Base-by-base conservation (phyloP, 2,329 filamentous ascomycete species). In the Scopulariopsis brevicaulis region DNA sequence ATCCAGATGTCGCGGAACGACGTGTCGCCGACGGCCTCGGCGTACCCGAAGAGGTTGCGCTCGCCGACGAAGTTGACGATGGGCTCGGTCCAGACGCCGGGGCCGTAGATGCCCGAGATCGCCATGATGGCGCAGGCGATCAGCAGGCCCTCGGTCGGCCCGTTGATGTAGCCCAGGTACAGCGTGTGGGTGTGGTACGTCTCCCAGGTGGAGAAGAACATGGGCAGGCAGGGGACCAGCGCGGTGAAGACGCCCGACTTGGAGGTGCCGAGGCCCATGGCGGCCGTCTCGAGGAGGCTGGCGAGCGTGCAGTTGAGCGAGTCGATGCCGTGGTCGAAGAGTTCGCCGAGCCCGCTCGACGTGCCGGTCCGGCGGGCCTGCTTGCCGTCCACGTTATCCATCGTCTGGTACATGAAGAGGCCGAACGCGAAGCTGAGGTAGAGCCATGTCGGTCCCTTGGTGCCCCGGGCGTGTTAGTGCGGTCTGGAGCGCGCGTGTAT, bases 181-280 rank as follows among this genome's bases (percentile, higher is more conserved):
- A 99, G 77, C 0, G 94, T 97, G 71, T 99, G 94, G 5, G 94
- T 96, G 73, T 99, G 94, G 71, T 96, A 99, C 1, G 94, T 99
- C 74, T 99, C 94, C 94, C 94, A 99, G 1, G 94, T 99, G 3
- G 93, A 96, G 75, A 99, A 96, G 78, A 96, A 99, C 94, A 99
- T 99, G 60, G 94, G 90, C 52, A 99, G 76, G 65, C 91, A 95
- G 1, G 94, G 94, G 60, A 93, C 85, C 51, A 99, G 77, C 1
- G 92, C 91, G 1, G 94, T 97, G 70, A 96, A 95, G 59, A 94
- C 87, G 63, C 94, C 94, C 22, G 90, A 84, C 62, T 85, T 86
- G 20, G 89, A 90, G 4, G 89, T 84, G 48, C 94, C 94, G 56
- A 96, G 81, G 28, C 89, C 93, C 87, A 99, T 94, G 57, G 93